These are phyloP conservation scores for Neopestalotiopsis sp. DNA, from an alignment of 2,329 filamentous ascomycete species.

Conservation along the genomic window DNA sequence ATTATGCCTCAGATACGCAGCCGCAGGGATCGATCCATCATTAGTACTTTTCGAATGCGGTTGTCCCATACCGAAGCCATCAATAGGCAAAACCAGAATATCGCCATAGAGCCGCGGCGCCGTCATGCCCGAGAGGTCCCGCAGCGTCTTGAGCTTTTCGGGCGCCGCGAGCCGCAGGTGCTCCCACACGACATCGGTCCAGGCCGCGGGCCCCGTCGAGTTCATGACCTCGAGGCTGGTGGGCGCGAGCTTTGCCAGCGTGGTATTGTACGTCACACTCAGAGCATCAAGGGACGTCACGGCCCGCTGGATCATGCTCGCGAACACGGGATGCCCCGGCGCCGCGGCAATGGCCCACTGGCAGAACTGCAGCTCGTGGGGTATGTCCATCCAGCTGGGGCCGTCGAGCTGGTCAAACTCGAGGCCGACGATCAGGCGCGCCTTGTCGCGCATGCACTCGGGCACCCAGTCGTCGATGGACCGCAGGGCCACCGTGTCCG, in stretches of 20 bases:
- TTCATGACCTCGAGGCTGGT: constrained; percentile 36
- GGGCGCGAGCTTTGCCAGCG: constrained; percentile 22
- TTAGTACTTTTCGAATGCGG: constrained; percentile 32
- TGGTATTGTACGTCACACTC: constrained; percentile 15
- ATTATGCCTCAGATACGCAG: constrained; percentile 32
- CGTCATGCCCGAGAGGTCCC: constrained; percentile 21
- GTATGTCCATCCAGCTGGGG: constrained; percentile 32
- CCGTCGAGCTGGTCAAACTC: constrained; percentile 37
- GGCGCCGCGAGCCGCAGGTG: constrained; percentile 30
- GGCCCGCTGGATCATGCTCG: constrained; percentile 29
- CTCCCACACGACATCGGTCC: constrained; percentile 36
- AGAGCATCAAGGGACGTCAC: constrained; percentile 28
- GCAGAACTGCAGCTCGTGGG: constrained; percentile 37
- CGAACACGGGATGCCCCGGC: constrained; percentile 37
- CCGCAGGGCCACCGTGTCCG: constrained; percentile 47
- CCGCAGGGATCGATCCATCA: constrained; percentile 30
- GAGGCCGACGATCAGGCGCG: constrained; percentile 34
- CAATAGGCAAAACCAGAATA: constrained; percentile 32
- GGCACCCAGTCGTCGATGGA: constrained; percentile 59
- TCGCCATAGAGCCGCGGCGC: constrained; percentile 22
- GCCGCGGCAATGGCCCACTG: constrained; percentile 41
- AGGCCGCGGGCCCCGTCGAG: constrained; percentile 38
- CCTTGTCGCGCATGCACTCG: constrained; percentile 27
- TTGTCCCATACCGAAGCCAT: constrained; percentile 33
- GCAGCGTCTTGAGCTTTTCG: constrained; percentile 19